Percentiles rank a stretch among this genome's conserved stretches.
Evolutionary conservation across 2,329 filamentous ascomycete genomes (phyloP).

Genomic region (Penicillium sp.): DNA sequence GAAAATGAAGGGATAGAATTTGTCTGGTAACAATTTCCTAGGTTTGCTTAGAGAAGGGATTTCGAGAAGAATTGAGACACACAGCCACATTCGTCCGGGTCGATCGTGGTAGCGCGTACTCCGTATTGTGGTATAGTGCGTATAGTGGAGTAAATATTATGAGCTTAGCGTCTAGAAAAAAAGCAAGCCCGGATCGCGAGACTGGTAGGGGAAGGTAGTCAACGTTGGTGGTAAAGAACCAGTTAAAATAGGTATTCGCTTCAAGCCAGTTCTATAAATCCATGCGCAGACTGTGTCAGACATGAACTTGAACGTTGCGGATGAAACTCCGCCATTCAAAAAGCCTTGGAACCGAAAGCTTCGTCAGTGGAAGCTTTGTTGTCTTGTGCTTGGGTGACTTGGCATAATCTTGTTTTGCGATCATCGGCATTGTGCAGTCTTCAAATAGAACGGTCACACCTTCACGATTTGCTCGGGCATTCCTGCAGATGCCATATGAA

Average conservation of each 20-base stretch:
- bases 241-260: not conserved
- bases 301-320: not conserved
- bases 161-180: not conserved
- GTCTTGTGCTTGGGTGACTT: not conserved
- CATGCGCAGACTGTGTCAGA: not conserved
- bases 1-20: conserved; percentile 6
- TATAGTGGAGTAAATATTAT: conserved; percentile 1
- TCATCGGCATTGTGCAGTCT: not conserved
- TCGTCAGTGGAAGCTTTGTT: conserved; percentile 3
- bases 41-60: not conserved
- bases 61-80: not conserved
- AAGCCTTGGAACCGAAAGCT: conserved; percentile 4
- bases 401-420: not conserved
- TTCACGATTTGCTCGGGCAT: not conserved
- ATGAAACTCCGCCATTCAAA: not conserved
- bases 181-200: not conserved
- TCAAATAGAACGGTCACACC: not conserved
- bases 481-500: not conserved
- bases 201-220: not conserved
- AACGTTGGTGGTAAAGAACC: not conserved
- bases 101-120: conserved; percentile 1
- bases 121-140: not conserved
- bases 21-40: not conserved
- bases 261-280: not conserved
- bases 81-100: conserved; percentile 5